Conservation (phyloP, 2,329 filamentous ascomycete genomes). For the Paraconiothyrium brasiliense region DNA sequence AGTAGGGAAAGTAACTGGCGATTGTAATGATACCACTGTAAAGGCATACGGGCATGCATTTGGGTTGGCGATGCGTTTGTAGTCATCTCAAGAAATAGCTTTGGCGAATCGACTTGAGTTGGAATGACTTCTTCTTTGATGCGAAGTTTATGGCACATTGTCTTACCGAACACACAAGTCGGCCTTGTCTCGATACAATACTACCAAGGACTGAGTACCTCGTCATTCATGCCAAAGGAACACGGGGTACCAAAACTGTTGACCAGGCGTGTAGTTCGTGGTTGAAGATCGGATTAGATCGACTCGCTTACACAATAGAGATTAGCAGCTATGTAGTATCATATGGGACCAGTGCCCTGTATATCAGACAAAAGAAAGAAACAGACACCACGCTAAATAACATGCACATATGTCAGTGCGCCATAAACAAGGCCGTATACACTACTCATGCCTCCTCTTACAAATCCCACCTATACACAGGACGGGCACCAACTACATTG, state of each 20-base stretch:
- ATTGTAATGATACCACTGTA: constrained; percentile 15
- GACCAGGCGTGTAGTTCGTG: too few species aligned
- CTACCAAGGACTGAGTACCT: too few species aligned
- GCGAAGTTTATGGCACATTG: not conserved
- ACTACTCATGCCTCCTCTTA: not conserved
- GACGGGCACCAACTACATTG: constrained; percentile 6
- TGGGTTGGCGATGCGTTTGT: too few species aligned
- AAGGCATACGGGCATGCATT: not conserved
- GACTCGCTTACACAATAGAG: not conserved
- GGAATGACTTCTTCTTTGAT: not conserved
- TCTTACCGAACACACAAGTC: not conserved
- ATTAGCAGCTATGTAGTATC: constrained; percentile 1
- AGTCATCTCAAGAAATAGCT: not conserved
- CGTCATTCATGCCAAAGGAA: too few species aligned
- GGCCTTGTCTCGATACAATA: not conserved
- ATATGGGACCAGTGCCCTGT: not conserved
- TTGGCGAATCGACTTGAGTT: not conserved
- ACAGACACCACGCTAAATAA: constrained; percentile 15
- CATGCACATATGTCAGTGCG: not conserved
- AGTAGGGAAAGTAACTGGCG: not conserved
- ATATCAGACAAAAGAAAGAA: not conserved
- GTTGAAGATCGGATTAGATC: not conserved
- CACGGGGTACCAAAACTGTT: too few species aligned
- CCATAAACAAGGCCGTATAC: not conserved
- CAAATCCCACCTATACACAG: not conserved